These are phyloP conservation scores for Fraxinus anomala DNA, from an alignment of 257 asterid genomes.

Conservation along the genomic window DNA sequence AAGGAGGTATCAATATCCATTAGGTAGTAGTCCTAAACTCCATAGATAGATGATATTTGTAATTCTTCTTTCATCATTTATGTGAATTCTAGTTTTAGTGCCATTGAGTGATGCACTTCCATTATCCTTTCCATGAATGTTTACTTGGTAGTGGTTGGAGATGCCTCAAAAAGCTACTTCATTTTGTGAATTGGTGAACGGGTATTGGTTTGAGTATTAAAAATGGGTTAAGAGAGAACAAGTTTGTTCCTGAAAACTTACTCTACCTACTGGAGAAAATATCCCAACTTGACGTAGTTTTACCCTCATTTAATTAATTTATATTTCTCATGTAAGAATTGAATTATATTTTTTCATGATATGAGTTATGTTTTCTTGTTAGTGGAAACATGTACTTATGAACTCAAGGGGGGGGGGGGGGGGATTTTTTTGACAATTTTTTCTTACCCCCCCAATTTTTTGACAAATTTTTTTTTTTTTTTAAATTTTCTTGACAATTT, in stretches of 20 bases:
- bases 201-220: background rate
- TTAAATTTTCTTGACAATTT: too few species aligned
- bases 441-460: too few species aligned
- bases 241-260: background rate
- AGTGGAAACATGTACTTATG: background rate
- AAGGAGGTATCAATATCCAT: background rate
- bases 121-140: background rate
- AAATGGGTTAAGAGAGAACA: background rate
- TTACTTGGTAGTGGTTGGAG: constrained; percentile 1
- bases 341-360: background rate
- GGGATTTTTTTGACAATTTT: too few species aligned
- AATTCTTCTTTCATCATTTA: background rate
- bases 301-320: background rate
- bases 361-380: background rate
- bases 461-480: too few species aligned
- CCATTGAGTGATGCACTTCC: background rate
- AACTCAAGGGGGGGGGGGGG: too few species aligned
- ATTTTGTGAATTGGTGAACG: background rate
- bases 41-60: background rate
- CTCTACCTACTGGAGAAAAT: background rate
- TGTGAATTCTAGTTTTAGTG: background rate
- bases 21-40: background rate
- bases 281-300: background rate
- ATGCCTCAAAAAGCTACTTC: background rate
- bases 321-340: too few species aligned